phyloP scores from a whole-genome alignment of 805 yeast genomes.

The Clavispora asparagi region DNA sequence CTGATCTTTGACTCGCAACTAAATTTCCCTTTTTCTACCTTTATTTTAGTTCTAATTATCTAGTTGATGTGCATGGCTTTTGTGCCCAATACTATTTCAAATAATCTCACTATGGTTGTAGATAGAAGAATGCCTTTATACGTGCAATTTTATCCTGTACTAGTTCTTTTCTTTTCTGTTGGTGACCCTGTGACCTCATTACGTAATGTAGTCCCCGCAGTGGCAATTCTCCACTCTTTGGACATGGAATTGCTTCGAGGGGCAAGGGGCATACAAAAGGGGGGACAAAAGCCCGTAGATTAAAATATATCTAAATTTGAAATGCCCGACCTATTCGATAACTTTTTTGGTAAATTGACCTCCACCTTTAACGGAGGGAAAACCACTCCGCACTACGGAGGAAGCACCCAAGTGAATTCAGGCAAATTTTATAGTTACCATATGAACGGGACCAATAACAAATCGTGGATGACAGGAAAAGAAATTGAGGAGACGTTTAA shows the following conservation, averaged over 20 bases:
- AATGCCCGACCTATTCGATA: slow-evolving; percentile 37
- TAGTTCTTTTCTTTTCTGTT: background rate
- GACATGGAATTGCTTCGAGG: no score
- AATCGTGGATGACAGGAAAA: slow-evolving; percentile 32
- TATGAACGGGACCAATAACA: slow-evolving; percentile 30
- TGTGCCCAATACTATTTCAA: background rate
- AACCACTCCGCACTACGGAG: slow-evolving; percentile 25
- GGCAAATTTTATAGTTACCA: slow-evolving; percentile 36
- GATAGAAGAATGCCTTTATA: background rate
- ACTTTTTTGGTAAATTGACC: slow-evolving; percentile 29
- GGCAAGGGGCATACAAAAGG: background rate
- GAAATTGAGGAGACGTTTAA: slow-evolving; percentile 2
- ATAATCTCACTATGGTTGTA: background rate
- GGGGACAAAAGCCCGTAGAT: background rate
- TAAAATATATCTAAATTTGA: background rate
- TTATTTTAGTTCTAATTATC: background rate
- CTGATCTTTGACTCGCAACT: background rate
- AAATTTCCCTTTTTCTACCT: background rate
- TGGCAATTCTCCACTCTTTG: background rate
- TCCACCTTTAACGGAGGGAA: slow-evolving; percentile 31
- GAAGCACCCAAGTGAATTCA: slow-evolving; percentile 30
- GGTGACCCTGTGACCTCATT: background rate
- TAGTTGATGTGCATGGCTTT: background rate
- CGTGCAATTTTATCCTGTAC: background rate
- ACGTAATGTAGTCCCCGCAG: background rate